phyloP scores from a whole-genome alignment of 257 asterid species.

The Solanum virginianum region DNA sequence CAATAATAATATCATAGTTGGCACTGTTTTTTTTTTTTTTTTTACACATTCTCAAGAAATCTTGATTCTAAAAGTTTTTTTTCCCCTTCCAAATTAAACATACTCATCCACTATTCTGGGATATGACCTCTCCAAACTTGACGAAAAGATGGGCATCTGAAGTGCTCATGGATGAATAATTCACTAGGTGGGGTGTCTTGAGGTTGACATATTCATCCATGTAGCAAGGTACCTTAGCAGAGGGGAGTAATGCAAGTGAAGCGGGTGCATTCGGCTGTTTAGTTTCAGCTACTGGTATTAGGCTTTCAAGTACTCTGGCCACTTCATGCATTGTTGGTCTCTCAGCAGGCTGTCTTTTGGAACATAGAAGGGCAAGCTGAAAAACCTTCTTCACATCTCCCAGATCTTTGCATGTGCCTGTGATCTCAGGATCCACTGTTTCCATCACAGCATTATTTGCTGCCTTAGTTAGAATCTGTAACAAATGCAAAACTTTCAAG shows the following conservation, averaged over 20 bases:
- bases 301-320: constrained; percentile 56
- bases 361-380: constrained; percentile 87
- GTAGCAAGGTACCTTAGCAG: constrained; percentile 51
- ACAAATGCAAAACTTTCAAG: not conserved
- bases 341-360: constrained; percentile 69
- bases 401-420: constrained; percentile 69
- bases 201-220: constrained; percentile 81
- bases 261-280: constrained; percentile 8
- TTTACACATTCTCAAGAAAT: not conserved
- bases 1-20: not conserved
- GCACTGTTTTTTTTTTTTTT: not conserved
- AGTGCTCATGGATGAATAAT: constrained; percentile 78
- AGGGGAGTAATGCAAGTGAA: constrained; percentile 10
- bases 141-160: constrained; percentile 83
- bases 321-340: constrained; percentile 94
- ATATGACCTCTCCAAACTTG: constrained; percentile 68
- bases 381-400: constrained; percentile 87
- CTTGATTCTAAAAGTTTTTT: not conserved
- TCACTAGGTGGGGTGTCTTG: constrained; percentile 73
- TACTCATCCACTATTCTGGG: constrained; percentile 45
- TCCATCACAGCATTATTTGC: constrained; percentile 85
- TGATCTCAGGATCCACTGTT: constrained; percentile 62
- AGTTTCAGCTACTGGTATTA: constrained; percentile 22
- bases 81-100: not conserved
- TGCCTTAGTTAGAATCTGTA: constrained; percentile 65